Base-by-base conservation (phyloP, 768 basidiomycete genomes). In the Mycena filopes region DNA sequence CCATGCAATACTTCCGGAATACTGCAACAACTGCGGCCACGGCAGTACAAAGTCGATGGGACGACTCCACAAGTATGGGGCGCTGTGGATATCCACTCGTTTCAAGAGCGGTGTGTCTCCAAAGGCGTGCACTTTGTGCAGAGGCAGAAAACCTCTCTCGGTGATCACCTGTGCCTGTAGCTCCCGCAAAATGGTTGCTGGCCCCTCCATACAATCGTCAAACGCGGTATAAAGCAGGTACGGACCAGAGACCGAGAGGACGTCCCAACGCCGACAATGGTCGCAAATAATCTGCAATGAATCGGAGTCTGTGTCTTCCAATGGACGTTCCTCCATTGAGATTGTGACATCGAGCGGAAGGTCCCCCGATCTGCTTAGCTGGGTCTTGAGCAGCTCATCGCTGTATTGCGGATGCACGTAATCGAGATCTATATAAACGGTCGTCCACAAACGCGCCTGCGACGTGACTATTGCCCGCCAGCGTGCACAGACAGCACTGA, bases 401-500 rank as follows among this genome's bases (percentile, higher is more conserved):
- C 23, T 20, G 28, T 42, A 55, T 26, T 55, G 26, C n/a, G n/a
- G n/a, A n/a, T n/a, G n/a, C n/a, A n/a, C n/a, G n/a, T n/a, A n/a
- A n/a, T n/a, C n/a, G n/a, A n/a, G n/a, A n/a, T n/a, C n/a, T 38
- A 55, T 25, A 10, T 11, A 7, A 9, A 55, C 0, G 8, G 36
- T 3, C 15, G 57, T n/a, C 57, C 57, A 59, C 23, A 59, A 23
- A 25, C 36, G 3, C 5, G 57, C 36, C 47, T 59, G 57, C 6
- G 57, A 49, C 25, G 49, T 7, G 12, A 16, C 36, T 9, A 41
- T 41, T 15, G 3, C 41, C 25, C 57, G 33, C 57, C 57, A 59
- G 11, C 47, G 57, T 8, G 46, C 41, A 47, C 57, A 59, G 15
- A 59, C 57, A 2, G 47, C 57, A 25, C 23, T 31, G 36, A 59